Evolutionary conservation across 768 basidiomycete species (phyloP).

Genomic region (Tricholoma saponaceum): DNA sequence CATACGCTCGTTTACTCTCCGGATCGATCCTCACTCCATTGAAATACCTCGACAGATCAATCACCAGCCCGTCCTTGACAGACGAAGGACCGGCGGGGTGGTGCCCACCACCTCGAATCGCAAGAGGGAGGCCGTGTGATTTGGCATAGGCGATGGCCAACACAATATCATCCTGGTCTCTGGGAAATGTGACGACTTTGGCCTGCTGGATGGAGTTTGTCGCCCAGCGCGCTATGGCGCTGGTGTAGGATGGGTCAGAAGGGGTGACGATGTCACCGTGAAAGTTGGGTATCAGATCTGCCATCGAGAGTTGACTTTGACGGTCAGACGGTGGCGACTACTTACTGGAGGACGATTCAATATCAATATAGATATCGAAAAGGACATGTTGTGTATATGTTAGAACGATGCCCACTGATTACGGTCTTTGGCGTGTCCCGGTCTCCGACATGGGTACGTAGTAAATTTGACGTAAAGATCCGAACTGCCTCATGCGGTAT

Average conservation of each 20-base stretch:
- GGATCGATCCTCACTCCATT: conserved; percentile 24
- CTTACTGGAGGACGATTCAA: no score
- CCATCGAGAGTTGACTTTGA: no score
- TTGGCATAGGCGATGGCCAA: conserved; percentile 4
- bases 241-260: neutral
- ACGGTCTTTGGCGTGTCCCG: no score
- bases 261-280: neutral
- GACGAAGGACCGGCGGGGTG: conserved; percentile 29
- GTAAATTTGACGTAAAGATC: no score
- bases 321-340: no score
- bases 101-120: conserved; percentile 35
- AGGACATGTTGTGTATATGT: no score
- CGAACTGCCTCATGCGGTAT: no score
- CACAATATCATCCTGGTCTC: conserved; percentile 4
- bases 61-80: conserved; percentile 29
- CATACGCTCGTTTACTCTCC: conserved; percentile 25
- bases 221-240: neutral
- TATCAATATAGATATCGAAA: no score
- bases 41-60: conserved; percentile 28
- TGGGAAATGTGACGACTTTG: conserved; percentile 7
- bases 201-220: conserved; percentile 7
- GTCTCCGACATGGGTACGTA: no score
- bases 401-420: no score
- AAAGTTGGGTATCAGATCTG: neutral
- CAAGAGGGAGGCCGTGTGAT: conserved; percentile 19